Percentiles rank a stretch among this genome's conserved stretches.
Conservation (phyloP, 2,329 filamentous ascomycete genomes). For the Teratosphaeria destructans region DNA sequence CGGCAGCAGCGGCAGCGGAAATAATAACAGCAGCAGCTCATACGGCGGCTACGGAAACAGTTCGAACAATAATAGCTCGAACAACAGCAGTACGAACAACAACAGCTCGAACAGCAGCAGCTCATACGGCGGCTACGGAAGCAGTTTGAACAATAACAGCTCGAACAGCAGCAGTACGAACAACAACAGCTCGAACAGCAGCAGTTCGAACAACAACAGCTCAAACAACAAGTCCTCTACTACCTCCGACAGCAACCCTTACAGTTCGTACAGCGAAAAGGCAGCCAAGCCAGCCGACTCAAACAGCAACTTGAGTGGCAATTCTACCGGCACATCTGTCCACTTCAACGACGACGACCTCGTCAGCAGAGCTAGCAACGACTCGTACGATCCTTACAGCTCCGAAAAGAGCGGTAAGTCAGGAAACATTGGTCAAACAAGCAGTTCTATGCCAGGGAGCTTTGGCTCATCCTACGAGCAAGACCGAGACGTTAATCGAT, state of each 20-base stretch:
- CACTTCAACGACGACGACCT: not conserved
- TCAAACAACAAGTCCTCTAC: not conserved
- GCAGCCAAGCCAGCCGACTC: not conserved
- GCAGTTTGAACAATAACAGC: not conserved
- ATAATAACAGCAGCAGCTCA: not conserved
- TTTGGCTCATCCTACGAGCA: not conserved
- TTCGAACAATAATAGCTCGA: not conserved
- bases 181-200: not conserved
- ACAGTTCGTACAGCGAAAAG: not conserved
- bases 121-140: not conserved
- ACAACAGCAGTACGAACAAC: not conserved
- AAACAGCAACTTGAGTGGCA: not conserved
- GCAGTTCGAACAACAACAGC: not conserved
- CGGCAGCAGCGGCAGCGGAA: not conserved
- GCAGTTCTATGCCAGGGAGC: not conserved
- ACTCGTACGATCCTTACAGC: not conserved
- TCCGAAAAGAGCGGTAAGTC: not conserved
- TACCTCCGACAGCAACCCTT: not conserved
- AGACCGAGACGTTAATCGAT: not conserved
- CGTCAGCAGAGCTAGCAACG: not conserved
- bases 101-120: not conserved
- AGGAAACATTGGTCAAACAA: not conserved
- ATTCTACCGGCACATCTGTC: not conserved
- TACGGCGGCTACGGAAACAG: not conserved
- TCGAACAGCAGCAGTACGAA: not conserved